Conservation (phyloP, 1,139 yeast genomes). For the Taiozyma sp. region DNA sequence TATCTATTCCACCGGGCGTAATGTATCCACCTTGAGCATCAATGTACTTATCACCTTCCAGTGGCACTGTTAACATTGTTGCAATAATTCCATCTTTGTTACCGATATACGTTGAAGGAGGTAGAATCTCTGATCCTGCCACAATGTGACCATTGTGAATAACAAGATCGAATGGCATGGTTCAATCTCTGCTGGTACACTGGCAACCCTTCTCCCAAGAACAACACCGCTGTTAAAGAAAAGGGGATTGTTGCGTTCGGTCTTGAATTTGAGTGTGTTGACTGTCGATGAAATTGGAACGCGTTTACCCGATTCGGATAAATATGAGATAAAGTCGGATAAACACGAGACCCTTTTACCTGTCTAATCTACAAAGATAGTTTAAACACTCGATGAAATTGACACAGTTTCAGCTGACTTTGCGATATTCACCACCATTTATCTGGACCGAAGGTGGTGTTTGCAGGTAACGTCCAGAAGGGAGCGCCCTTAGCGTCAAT, state of each 20-base stretch:
- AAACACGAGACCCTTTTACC: too few relatives aligned
- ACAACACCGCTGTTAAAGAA: too few relatives aligned
- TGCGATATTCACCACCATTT: constrained; percentile 30
- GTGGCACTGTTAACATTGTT: constrained; percentile 30
- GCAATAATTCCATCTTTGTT: constrained; percentile 34
- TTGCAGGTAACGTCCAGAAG: constrained; percentile 28
- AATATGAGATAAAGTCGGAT: too few relatives aligned
- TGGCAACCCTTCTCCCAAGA: too few relatives aligned
- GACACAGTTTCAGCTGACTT: background rate
- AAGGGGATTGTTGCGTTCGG: background rate
- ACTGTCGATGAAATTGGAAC: background rate
- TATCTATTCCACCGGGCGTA: constrained; percentile 47
- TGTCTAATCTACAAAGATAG: too few relatives aligned
- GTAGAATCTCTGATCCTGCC: constrained; percentile 35
- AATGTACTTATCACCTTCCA: constrained; percentile 29
- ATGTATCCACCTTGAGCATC: constrained; percentile 42
- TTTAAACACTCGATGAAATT: too few relatives aligned
- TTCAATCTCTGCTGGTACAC: too few relatives aligned
- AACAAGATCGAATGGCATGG: constrained; percentile 25
- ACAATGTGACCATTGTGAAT: constrained; percentile 32
- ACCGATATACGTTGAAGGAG: constrained; percentile 33
- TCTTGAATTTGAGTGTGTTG: too few relatives aligned
- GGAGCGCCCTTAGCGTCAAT: constrained; percentile 26
- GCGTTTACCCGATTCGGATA: background rate
- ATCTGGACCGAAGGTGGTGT: constrained; percentile 38